Evolutionary conservation across 139 green algal species (phyloP).

Genomic region (Tetradesmus obliquus): DNA sequence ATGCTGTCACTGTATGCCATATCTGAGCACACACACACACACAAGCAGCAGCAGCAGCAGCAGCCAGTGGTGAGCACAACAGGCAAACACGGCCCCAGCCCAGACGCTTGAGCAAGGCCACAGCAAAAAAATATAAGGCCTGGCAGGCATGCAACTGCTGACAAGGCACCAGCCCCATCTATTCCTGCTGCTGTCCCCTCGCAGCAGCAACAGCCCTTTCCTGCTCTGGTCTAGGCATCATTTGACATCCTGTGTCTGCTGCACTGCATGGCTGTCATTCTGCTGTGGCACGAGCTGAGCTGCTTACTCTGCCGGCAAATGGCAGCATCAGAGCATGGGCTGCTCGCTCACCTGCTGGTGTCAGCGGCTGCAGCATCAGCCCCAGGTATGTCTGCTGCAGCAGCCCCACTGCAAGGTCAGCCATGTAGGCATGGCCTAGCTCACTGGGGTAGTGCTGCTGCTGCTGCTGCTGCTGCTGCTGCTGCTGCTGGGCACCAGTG

Average conservation of each 20-base stretch:
- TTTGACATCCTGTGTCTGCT: too few species aligned
- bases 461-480: neutral
- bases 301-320: neutral
- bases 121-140: too few species aligned
- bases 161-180: too few species aligned
- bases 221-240: neutral
- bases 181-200: too few species aligned
- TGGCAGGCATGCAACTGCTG: too few species aligned
- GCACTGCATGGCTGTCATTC: too few species aligned
- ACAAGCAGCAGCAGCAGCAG: neutral
- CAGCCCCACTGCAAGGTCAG: constrained; percentile 5
- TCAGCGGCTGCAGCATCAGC: constrained; percentile 15
- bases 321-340: neutral
- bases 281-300: neutral
- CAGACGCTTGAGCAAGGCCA: too few species aligned
- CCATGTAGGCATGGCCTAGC: constrained; percentile 12
- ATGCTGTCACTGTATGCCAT: neutral
- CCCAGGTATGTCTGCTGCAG: constrained; percentile 23
- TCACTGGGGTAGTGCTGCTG: neutral
- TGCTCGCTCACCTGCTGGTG: neutral
- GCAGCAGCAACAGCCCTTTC: too few species aligned
- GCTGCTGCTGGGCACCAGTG: neutral
- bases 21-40: constrained; percentile 1
- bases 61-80: neutral
- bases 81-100: too few species aligned